A percentile compares a stretch with the other conserved stretches of the same genome.
Evolutionary conservation across 805 yeast species (phyloP).

Genomic region (Candida ovalis): DNA sequence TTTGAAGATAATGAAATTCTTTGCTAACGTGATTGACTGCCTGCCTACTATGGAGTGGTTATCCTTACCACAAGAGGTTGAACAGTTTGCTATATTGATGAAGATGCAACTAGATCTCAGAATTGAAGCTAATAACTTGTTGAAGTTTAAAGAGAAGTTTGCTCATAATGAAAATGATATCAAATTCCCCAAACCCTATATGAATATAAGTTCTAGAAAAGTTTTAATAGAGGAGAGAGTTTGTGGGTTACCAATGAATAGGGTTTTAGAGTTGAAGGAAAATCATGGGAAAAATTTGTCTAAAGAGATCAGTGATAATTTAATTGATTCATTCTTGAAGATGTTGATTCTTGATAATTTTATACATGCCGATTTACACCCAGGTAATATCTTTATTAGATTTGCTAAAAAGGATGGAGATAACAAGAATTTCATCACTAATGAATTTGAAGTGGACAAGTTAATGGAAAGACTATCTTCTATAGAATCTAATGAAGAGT

Average conservation of each 20-base stretch:
- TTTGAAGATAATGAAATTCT: slow-evolving; percentile 73
- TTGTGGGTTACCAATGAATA: slow-evolving; percentile 78
- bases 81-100: slow-evolving; percentile 83
- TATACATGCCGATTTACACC: slow-evolving; percentile 95
- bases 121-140: slow-evolving; percentile 81
- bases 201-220: slow-evolving; percentile 58
- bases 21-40: slow-evolving; percentile 64
- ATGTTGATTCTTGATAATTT: slow-evolving; percentile 93
- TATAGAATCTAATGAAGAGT: slow-evolving; percentile 29
- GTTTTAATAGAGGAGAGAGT: slow-evolving; percentile 85
- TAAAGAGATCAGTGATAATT: slow-evolving; percentile 69
- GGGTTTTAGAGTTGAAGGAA: slow-evolving; percentile 53
- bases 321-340: slow-evolving; percentile 85
- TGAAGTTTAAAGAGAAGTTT: slow-evolving; percentile 69
- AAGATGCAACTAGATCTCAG: slow-evolving; percentile 82
- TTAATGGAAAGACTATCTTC: slow-evolving; percentile 39
- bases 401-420: slow-evolving; percentile 40
- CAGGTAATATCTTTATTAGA: slow-evolving; percentile 78
- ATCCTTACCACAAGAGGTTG: slow-evolving; percentile 90
- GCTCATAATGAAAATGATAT: slow-evolving; percentile 46
- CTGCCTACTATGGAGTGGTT: slow-evolving; percentile 98
- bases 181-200: slow-evolving; percentile 76
- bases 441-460: slow-evolving; percentile 45
- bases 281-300: slow-evolving; percentile 44
- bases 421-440: slow-evolving; percentile 37